Conservation (phyloP, 352 stramenopile species). For the Phytophthora chlamydospora region DNA sequence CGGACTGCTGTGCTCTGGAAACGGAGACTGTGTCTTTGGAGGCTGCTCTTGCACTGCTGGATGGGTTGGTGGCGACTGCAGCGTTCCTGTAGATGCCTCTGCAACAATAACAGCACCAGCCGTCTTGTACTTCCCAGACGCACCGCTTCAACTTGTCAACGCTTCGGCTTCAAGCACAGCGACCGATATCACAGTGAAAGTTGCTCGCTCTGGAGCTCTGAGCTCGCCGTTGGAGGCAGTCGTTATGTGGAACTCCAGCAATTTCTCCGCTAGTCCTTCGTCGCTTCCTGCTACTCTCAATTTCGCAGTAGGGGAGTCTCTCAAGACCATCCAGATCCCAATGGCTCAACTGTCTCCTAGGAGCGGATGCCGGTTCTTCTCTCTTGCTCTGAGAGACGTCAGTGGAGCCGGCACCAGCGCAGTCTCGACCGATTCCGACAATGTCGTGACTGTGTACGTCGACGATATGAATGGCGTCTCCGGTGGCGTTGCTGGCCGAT, state of each 20-base stretch:
- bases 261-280: slow-evolving; percentile 35
- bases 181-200: slow-evolving; percentile 33
- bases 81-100: slow-evolving; percentile 11
- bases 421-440: slow-evolving; percentile 40
- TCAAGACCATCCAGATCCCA: slow-evolving; percentile 30
- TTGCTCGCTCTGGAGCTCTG: slow-evolving; percentile 39
- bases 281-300: slow-evolving; percentile 23
- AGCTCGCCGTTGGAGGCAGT: slow-evolving; percentile 24
- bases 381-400: slow-evolving; percentile 39
- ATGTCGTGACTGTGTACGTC: slow-evolving; percentile 47
- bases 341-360: slow-evolving; percentile 35
- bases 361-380: slow-evolving; percentile 45
- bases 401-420: slow-evolving; percentile 13
- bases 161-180: slow-evolving; percentile 8
- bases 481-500: slow-evolving; percentile 10
- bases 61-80: slow-evolving; percentile 59
- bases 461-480: slow-evolving; percentile 54
- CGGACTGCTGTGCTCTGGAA: slow-evolving; percentile 59
- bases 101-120: slow-evolving; percentile 14
- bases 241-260: slow-evolving; percentile 34
- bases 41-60: slow-evolving; percentile 51
- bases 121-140: slow-evolving; percentile 55
- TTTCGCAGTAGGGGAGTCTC: slow-evolving; percentile 29
- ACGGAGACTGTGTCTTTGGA: slow-evolving; percentile 56
- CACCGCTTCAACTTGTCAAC: slow-evolving; percentile 33